These are phyloP conservation scores for Lachancea cidri DNA, from an alignment of 805 yeast species.

Conservation along the genomic window DNA sequence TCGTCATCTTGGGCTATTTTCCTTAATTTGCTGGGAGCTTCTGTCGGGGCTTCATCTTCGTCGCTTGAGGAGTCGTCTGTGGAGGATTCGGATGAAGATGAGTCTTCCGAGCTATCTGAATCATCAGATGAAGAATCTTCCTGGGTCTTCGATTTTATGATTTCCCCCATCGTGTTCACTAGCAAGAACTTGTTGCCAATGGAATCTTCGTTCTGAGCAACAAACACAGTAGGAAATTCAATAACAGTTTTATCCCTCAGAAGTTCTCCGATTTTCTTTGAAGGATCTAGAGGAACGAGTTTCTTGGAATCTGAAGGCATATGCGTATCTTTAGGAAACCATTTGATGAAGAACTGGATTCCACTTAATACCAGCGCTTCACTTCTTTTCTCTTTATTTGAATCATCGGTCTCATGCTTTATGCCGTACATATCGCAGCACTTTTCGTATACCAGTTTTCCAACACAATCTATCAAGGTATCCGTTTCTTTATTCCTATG, in stretches of 20 bases:
- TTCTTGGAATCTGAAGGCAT: constrained; percentile 32
- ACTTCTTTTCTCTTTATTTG: constrained; percentile 13
- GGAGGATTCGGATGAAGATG: background rate
- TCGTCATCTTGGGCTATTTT: constrained; percentile 6
- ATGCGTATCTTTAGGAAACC: constrained; percentile 30
- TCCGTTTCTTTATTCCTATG: constrained; percentile 34
- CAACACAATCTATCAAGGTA: constrained; percentile 27
- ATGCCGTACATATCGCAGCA: constrained; percentile 19
- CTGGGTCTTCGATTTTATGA: background rate
- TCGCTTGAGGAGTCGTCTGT: constrained; percentile 11
- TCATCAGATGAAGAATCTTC: background rate
- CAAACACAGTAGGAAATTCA: constrained; percentile 70
- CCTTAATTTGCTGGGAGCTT: constrained; percentile 3
- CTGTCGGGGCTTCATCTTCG: constrained; percentile 17
- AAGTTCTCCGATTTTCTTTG: constrained; percentile 40
- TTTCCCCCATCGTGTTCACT: background rate
- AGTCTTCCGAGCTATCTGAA: background rate
- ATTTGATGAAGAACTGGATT: constrained; percentile 23
- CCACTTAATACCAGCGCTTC: constrained; percentile 11
- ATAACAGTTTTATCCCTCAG: constrained; percentile 57
- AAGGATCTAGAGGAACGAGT: constrained; percentile 35
- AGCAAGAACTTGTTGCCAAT: background rate
- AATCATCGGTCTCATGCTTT: constrained; percentile 1
- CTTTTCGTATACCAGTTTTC: constrained; percentile 27
- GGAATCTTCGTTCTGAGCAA: constrained; percentile 21